phyloP scores from a whole-genome alignment of 1,139 yeast genomes.

The Pichia cactophila region DNA sequence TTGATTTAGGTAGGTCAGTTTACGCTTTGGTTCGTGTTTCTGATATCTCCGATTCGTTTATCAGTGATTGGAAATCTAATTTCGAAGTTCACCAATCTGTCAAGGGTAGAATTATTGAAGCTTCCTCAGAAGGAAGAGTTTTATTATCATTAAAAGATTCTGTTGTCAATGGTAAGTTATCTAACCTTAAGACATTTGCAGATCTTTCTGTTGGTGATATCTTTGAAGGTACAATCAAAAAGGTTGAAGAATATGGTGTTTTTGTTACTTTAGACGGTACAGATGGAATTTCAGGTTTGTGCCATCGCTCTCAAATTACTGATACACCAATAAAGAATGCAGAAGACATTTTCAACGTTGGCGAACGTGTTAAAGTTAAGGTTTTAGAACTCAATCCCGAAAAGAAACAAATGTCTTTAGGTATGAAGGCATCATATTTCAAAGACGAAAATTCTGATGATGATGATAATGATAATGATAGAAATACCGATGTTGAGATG shows the following conservation, averaged over 20 bases:
- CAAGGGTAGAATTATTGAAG: slow-evolving; percentile 61
- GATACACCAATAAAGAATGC: slow-evolving; percentile 50
- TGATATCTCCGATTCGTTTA: slow-evolving; percentile 72
- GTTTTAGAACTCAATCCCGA: slow-evolving; percentile 53
- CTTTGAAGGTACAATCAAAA: slow-evolving; percentile 72
- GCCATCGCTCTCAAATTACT: slow-evolving; percentile 81
- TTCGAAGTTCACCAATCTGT: slow-evolving; percentile 68
- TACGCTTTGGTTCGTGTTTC: slow-evolving; percentile 77
- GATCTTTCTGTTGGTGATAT: slow-evolving; percentile 66
- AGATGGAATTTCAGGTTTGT: slow-evolving; percentile 70
- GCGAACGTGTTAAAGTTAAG: slow-evolving; percentile 84
- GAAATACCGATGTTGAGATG: slow-evolving; percentile 24
- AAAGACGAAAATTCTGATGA: slow-evolving; percentile 30
- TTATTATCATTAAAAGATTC: slow-evolving; percentile 77
- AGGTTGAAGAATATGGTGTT: slow-evolving; percentile 84
- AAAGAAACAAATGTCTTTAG: slow-evolving; percentile 74
- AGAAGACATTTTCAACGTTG: slow-evolving; percentile 65
- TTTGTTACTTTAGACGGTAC: slow-evolving; percentile 77
- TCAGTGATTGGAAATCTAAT: slow-evolving; percentile 82
- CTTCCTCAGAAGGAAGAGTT: slow-evolving; percentile 58
- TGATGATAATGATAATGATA: slow-evolving; percentile 17
- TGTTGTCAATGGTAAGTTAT: slow-evolving; percentile 64
- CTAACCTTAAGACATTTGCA: slow-evolving; percentile 47
- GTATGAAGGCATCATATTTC: slow-evolving; percentile 93
- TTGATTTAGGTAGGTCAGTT: slow-evolving; percentile 63